phyloP scores from a whole-genome alignment of 768 basidiomycete genomes.

The Russula sp. region DNA sequence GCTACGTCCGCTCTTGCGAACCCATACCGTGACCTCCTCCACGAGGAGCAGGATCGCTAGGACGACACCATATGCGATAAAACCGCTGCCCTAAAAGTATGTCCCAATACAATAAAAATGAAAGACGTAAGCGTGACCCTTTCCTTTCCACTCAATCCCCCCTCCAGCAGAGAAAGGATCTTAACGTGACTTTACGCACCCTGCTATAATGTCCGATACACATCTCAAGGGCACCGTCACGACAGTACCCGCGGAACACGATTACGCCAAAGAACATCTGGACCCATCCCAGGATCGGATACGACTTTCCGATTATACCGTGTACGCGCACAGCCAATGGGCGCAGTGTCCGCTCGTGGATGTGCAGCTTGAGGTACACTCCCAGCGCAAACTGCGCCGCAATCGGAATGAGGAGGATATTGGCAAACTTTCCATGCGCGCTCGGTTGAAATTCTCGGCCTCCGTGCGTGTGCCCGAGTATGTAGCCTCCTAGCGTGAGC shows the following conservation, averaged over 20 bases:
- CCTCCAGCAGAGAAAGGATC: neutral
- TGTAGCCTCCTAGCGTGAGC: conserved; percentile 67
- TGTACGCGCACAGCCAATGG: conserved; percentile 70
- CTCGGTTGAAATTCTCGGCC: conserved; percentile 75
- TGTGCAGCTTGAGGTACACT: conserved; percentile 89
- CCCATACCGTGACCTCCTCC: conserved; percentile 79
- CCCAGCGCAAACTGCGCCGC: conserved; percentile 66
- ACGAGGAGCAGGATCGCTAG: conserved; percentile 74
- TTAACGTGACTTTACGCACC: conserved; percentile 38
- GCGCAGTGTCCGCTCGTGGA: conserved; percentile 71
- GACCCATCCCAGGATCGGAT: conserved; percentile 82
- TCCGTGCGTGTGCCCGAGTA: conserved; percentile 83
- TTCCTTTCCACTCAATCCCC: neutral
- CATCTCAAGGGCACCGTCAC: conserved; percentile 71
- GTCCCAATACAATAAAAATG: neutral
- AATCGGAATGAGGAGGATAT: conserved; percentile 63
- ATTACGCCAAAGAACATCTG: conserved; percentile 88
- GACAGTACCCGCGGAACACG: conserved; percentile 72
- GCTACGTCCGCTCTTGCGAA: conserved; percentile 63
- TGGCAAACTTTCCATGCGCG: conserved; percentile 68
- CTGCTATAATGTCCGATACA: conserved; percentile 88
- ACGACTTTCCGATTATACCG: conserved; percentile 76
- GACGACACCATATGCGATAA: conserved; percentile 82
- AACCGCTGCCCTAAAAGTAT: conserved; percentile 63
- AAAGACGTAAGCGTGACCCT: neutral